A percentile compares a stretch with the other conserved stretches of the same genome.
These are phyloP conservation scores for Citrus maxima DNA, from an alignment of 345 rosid species.

Conservation along the genomic window DNA sequence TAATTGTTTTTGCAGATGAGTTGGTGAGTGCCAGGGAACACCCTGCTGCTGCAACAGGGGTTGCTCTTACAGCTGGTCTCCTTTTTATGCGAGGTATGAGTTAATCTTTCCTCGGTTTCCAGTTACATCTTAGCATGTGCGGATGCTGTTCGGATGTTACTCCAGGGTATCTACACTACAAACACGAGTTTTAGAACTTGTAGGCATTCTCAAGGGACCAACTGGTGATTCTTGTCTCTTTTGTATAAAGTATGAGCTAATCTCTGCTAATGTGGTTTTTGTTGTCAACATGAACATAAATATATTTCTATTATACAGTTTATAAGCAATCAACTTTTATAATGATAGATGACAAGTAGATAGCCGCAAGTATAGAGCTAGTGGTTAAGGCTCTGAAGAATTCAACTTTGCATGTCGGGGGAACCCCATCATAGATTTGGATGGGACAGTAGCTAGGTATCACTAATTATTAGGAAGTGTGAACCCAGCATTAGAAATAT, in stretches of 20 bases:
- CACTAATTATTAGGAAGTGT: not conserved
- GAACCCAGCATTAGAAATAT: not conserved
- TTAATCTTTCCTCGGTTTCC: not conserved
- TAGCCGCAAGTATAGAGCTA: not conserved
- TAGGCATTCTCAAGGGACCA: not conserved
- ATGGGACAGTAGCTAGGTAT: not conserved
- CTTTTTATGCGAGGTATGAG: slow-evolving; percentile 67
- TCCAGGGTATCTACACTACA: not conserved
- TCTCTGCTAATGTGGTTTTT: not conserved
- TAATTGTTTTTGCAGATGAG: slow-evolving; percentile 42
- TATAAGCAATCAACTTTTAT: not conserved
- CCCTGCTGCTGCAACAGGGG: slow-evolving; percentile 67
- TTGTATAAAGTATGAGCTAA: not conserved
- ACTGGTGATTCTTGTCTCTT: not conserved
- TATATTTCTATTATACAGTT: not conserved
- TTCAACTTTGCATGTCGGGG: not conserved
- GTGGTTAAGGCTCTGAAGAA: not conserved
- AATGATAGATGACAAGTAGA: not conserved
- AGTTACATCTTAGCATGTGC: not conserved
- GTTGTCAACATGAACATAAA: not conserved
- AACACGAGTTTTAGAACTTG: not conserved
- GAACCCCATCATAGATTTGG: not conserved
- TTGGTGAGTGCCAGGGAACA: slow-evolving; percentile 56
- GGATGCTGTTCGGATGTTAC: not conserved
- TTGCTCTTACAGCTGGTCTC: slow-evolving; percentile 59